phyloP scores from a whole-genome alignment of 2,329 filamentous ascomycete genomes.

The Alternaria viburni region DNA sequence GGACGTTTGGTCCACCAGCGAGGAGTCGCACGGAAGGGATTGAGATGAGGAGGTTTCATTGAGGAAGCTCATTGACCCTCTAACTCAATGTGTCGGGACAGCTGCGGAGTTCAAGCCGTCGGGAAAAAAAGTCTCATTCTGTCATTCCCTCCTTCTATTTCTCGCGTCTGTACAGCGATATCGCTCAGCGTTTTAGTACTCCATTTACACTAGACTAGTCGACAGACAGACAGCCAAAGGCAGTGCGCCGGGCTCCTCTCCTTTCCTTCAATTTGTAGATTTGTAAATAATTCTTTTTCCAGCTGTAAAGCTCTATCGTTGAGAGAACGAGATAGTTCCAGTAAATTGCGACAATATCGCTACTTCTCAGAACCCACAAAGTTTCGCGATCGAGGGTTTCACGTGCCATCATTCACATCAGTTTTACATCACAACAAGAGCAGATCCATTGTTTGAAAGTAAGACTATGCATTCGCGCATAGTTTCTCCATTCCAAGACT shows the following conservation, averaged over 20 bases:
- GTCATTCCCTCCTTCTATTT: not conserved
- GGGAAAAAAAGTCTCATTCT: not conserved
- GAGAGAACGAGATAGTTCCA: not conserved
- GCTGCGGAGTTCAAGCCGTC: not conserved
- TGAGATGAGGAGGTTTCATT: conserved; percentile 43
- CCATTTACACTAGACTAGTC: not conserved
- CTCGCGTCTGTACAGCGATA: not conserved
- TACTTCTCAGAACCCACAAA: not conserved
- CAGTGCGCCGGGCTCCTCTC: conserved; percentile 4
- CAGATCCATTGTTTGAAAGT: not conserved
- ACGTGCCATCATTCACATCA: not conserved
- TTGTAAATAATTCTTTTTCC: not conserved
- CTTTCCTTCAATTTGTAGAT: not conserved
- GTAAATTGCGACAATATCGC: not conserved
- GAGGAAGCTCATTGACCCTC: not conserved
- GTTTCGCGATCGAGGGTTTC: not conserved
- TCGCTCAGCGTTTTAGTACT: not conserved
- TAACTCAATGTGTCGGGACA: not conserved
- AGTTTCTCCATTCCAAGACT: not conserved
- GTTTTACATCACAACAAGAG: not conserved
- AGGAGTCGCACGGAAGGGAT: conserved; percentile 40
- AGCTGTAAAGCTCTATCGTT: not conserved
- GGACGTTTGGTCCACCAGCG: conserved; percentile 27
- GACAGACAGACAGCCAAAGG: not conserved
- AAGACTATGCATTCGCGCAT: not conserved